A percentile compares a stretch with the other conserved stretches of the same genome.
phyloP scores from a whole-genome alignment of 805 yeast genomes.

The Pichia rugopelliculosa region DNA sequence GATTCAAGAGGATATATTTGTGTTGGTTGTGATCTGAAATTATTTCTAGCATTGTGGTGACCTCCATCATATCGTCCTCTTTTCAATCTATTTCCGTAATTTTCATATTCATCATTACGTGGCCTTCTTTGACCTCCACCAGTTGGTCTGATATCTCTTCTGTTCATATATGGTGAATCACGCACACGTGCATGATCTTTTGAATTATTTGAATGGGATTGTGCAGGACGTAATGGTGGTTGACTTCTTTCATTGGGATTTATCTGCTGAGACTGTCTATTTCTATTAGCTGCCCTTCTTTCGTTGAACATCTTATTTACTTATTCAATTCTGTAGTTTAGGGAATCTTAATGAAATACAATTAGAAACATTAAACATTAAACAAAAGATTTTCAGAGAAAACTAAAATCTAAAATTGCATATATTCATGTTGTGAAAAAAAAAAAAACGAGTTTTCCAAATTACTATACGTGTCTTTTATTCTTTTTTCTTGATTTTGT shows the following conservation, averaged over 20 bases:
- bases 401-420: not conserved
- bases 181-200: too few species aligned
- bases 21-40: not conserved
- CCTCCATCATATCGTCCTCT: not conserved
- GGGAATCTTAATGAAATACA: not conserved
- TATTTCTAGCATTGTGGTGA: not conserved
- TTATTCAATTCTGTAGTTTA: not conserved
- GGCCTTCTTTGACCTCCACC: not conserved
- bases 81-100: not conserved
- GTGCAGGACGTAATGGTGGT: not conserved
- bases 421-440: too few species aligned
- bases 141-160: not conserved
- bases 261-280: not conserved
- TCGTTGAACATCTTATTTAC: constrained; percentile 14
- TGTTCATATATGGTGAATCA: not conserved
- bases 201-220: not conserved
- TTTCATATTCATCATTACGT: not conserved
- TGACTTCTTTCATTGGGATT: not conserved
- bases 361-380: not conserved
- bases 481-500: not conserved
- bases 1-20: constrained; percentile 32
- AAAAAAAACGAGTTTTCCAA: not conserved
- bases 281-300: constrained; percentile 20
- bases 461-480: not conserved
- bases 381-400: not conserved